Evolutionary conservation across 2,329 filamentous ascomycete genomes (phyloP).

Genomic region (Talaromyces sp.): DNA sequence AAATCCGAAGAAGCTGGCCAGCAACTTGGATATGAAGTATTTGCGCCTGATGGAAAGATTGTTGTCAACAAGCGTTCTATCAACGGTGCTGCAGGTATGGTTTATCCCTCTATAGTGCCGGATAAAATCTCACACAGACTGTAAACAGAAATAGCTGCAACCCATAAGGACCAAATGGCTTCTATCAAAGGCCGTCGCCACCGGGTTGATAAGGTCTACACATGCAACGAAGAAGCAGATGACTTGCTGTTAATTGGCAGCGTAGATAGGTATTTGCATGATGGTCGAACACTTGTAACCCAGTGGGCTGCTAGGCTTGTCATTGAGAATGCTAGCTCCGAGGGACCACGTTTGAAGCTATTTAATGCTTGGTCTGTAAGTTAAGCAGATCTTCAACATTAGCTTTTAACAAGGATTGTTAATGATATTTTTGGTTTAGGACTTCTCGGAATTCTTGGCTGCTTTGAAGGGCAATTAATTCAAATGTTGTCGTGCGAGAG

Average conservation of each 20-base stretch:
- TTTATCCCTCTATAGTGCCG: no score
- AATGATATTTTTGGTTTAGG: background rate
- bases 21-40: conserved; percentile 15
- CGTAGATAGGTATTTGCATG: background rate
- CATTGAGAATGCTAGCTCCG: background rate
- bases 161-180: background rate
- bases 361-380: background rate
- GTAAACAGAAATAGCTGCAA: background rate
- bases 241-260: background rate
- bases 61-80: background rate
- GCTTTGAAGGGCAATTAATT: background rate
- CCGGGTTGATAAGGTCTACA: background rate
- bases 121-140: background rate
- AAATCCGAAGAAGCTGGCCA: background rate
- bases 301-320: background rate
- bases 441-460: background rate
- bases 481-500: background rate
- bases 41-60: background rate
- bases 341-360: background rate
- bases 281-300: background rate
- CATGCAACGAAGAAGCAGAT: background rate
- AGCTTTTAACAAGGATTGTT: no score
- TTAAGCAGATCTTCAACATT: background rate
- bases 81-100: background rate
- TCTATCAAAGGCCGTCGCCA: background rate